These are phyloP conservation scores for Parathielavia hyrcaniae DNA, from an alignment of 495 filamentous ascomycete species.

Conservation along the genomic window DNA sequence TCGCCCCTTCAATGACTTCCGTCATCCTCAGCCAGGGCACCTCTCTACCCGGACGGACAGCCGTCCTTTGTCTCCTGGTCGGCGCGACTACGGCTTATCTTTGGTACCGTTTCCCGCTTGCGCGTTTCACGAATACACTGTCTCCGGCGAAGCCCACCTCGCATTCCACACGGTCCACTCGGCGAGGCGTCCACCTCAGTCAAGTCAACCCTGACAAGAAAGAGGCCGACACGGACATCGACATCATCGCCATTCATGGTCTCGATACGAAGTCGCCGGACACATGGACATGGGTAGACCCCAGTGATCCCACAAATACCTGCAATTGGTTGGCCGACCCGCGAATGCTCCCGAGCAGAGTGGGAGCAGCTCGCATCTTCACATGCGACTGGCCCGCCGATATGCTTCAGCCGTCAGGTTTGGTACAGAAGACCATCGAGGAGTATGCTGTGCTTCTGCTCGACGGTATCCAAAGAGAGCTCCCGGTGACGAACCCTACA, in stretches of 20 bases:
- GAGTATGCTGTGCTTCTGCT: conserved; percentile 25
- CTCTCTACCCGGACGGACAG: conserved; percentile 13
- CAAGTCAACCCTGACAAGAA: conserved; percentile 20
- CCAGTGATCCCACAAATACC: background rate
- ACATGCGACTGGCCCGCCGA: conserved; percentile 30
- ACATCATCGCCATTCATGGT: conserved; percentile 31
- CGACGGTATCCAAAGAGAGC: conserved; percentile 17
- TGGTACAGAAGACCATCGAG: conserved; percentile 19
- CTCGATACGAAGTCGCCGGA: conserved; percentile 26
- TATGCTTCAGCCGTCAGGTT: conserved; percentile 21
- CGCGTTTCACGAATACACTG: conserved; percentile 2
- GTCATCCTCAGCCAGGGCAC: background rate
- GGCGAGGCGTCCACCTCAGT: conserved; percentile 15
- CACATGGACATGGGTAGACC: conserved; percentile 30
- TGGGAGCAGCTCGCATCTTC: conserved; percentile 26
- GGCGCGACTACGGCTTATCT: conserved; percentile 18
- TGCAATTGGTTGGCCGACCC: conserved; percentile 28
- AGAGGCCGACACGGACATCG: conserved; percentile 21
- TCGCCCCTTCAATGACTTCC: too few species aligned
- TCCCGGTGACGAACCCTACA: background rate
- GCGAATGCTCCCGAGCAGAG: conserved; percentile 22
- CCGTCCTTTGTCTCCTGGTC: conserved; percentile 18
- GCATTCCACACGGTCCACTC: background rate
- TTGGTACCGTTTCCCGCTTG: conserved; percentile 11
- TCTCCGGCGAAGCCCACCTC: background rate